Evolutionary conservation across 1,284 basidiomycete genomes (phyloP).

Genomic region (Cronartium quercuum): DNA sequence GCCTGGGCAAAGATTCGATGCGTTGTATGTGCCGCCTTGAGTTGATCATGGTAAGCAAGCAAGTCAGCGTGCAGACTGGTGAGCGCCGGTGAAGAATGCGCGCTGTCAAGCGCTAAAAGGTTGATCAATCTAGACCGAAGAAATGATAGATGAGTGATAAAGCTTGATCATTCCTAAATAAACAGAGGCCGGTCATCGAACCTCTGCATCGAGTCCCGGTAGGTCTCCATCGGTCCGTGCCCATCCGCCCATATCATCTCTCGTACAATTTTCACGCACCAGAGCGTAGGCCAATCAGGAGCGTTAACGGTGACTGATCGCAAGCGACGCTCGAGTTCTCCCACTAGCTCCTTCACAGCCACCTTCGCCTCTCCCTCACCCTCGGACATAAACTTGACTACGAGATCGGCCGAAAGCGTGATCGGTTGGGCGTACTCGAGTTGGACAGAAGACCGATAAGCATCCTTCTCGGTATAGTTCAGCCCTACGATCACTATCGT

Average conservation of each 20-base stretch:
- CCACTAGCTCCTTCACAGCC: slow-evolving; percentile 16
- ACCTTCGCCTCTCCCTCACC: slow-evolving; percentile 19
- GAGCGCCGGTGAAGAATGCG: background rate
- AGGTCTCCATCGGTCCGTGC: slow-evolving; percentile 17
- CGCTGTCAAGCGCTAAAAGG: no score
- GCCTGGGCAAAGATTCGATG: background rate
- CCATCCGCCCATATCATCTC: slow-evolving; percentile 25
- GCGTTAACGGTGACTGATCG: slow-evolving; percentile 23
- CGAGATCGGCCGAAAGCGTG: background rate
- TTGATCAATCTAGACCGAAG: background rate
- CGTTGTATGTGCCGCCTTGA: background rate
- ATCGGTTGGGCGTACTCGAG: slow-evolving; percentile 21
- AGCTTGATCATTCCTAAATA: background rate
- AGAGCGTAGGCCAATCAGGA: slow-evolving; percentile 29
- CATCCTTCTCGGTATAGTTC: slow-evolving; percentile 30
- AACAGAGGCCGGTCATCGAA: background rate
- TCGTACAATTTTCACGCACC: slow-evolving; percentile 7
- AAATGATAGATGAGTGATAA: background rate
- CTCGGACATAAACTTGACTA: slow-evolving; percentile 20
- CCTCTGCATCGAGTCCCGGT: slow-evolving; percentile 28
- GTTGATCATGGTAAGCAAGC: slow-evolving; percentile 4
- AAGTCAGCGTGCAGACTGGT: background rate
- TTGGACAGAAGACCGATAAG: slow-evolving; percentile 23
- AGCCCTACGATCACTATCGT: slow-evolving; percentile 26
- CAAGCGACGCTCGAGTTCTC: background rate